Evolutionary conservation across 192 early-diverging fungal genomes (phyloP).

Genomic region (Mycoemilia scoparia): DNA sequence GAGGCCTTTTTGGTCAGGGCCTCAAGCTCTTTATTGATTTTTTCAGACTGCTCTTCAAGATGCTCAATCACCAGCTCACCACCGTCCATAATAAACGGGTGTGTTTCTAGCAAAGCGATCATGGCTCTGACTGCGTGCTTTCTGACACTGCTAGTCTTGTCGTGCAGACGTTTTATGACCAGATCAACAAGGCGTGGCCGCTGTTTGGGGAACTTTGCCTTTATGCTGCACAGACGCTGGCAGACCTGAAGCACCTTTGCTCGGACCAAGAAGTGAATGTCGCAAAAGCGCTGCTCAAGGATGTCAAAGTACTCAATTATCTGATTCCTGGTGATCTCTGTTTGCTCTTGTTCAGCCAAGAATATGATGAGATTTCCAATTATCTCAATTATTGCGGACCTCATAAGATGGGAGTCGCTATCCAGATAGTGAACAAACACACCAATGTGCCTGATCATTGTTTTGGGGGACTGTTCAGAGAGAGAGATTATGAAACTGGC

Average conservation of each 20-base stretch:
- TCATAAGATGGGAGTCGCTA: constrained; percentile 76
- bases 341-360: constrained; percentile 48
- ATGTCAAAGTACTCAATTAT: constrained; percentile 79
- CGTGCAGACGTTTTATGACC: constrained; percentile 62
- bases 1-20: constrained; percentile 23
- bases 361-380: constrained; percentile 70
- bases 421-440: constrained; percentile 70
- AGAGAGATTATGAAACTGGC: constrained; percentile 65
- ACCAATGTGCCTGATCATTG: constrained; percentile 77
- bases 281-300: constrained; percentile 79
- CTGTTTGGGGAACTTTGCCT: constrained; percentile 53
- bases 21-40: constrained; percentile 49
- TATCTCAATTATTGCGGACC: constrained; percentile 75
- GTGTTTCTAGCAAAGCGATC: constrained; percentile 60
- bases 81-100: constrained; percentile 78
- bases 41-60: constrained; percentile 45
- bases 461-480: constrained; percentile 63
- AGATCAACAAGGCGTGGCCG: constrained; percentile 48
- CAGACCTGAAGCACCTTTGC: constrained; percentile 77
- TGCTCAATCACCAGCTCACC: constrained; percentile 51
- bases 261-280: constrained; percentile 69
- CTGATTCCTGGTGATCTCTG: constrained; percentile 44
- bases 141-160: constrained; percentile 78
- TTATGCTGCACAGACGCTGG: constrained; percentile 57
- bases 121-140: constrained; percentile 80